Evolutionary conservation across 2,329 filamentous ascomycete species (phyloP).

Genomic region (Coniochaeta sp.): DNA sequence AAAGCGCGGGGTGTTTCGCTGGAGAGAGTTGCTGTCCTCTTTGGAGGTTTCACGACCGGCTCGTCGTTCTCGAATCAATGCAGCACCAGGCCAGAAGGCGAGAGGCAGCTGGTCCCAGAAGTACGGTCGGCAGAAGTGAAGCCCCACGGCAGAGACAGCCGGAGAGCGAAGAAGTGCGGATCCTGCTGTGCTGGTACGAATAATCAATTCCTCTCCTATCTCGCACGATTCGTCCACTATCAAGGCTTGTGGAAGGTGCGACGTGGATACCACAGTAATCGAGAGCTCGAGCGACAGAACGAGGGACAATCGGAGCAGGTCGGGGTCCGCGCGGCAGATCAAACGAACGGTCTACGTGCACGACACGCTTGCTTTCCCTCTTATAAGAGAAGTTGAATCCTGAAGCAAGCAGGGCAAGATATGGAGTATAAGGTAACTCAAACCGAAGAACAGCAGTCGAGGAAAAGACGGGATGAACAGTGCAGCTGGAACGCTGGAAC

Average conservation of each 20-base stretch:
- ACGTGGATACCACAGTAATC: neutral
- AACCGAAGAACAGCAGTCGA: neutral
- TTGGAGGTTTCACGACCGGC: neutral
- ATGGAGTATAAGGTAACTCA: too few species aligned
- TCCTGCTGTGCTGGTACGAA: neutral
- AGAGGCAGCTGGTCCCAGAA: neutral
- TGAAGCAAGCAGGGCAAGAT: too few species aligned
- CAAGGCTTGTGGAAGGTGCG: neutral
- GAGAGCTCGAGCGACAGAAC: neutral
- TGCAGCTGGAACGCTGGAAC: neutral
- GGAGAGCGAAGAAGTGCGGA: neutral
- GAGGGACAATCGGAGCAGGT: neutral
- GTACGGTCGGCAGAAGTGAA: neutral
- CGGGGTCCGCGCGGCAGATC: neutral
- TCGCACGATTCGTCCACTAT: neutral
- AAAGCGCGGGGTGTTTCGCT: neutral
- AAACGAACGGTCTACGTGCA: neutral
- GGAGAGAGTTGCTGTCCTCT: neutral
- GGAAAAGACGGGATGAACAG: neutral
- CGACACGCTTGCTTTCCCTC: neutral
- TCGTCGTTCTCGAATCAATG: neutral
- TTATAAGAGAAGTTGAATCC: neutral
- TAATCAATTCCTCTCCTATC: neutral
- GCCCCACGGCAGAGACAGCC: neutral
- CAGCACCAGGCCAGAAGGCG: neutral